Conservation (phyloP, 768 basidiomycete genomes). For the Dendrothele bispora region DNA sequence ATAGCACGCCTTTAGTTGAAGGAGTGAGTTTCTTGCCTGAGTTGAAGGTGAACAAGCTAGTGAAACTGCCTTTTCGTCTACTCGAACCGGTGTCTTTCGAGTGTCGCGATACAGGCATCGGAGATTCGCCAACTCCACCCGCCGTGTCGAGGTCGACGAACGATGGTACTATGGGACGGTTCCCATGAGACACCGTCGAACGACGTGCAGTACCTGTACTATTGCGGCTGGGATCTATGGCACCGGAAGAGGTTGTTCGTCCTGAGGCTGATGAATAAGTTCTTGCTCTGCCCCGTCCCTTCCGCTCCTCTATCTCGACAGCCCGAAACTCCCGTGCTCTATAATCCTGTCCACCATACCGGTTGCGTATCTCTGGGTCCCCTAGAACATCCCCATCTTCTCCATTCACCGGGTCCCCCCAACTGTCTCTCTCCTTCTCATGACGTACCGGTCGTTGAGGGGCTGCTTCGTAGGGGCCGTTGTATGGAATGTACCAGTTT, state of each 20-base stretch:
- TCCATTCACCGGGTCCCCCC: constrained; percentile 38
- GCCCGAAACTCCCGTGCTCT: constrained; percentile 11
- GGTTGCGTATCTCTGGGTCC: constrained; percentile 26
- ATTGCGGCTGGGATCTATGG: constrained; percentile 33
- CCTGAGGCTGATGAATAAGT: constrained; percentile 43
- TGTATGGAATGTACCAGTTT: constrained; percentile 67
- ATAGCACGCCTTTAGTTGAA: constrained; percentile 17
- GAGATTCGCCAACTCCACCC: constrained; percentile 70
- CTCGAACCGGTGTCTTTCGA: constrained; percentile 19
- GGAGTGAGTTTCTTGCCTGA: constrained; percentile 21
- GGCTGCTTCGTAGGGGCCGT: constrained; percentile 57
- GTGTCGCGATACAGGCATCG: constrained; percentile 37
- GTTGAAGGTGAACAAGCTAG: constrained; percentile 53
- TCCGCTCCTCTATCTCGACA: constrained; percentile 15
- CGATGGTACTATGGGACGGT: constrained; percentile 34
- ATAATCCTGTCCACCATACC: constrained; percentile 23
- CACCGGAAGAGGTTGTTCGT: constrained; percentile 37
- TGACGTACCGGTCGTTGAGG: constrained; percentile 25
- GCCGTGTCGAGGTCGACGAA: constrained; percentile 45
- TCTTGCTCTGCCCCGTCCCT: constrained; percentile 29
- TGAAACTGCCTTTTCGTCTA: constrained; percentile 47
- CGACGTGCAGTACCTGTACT: constrained; percentile 27
- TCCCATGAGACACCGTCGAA: constrained; percentile 22
- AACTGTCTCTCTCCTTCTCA: constrained; percentile 38
- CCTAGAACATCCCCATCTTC: constrained; percentile 26